A percentile compares a stretch with the other conserved stretches of the same genome.
phyloP scores from a whole-genome alignment of 2,329 filamentous ascomycete genomes.

The Cordyceps cateniannulata region DNA sequence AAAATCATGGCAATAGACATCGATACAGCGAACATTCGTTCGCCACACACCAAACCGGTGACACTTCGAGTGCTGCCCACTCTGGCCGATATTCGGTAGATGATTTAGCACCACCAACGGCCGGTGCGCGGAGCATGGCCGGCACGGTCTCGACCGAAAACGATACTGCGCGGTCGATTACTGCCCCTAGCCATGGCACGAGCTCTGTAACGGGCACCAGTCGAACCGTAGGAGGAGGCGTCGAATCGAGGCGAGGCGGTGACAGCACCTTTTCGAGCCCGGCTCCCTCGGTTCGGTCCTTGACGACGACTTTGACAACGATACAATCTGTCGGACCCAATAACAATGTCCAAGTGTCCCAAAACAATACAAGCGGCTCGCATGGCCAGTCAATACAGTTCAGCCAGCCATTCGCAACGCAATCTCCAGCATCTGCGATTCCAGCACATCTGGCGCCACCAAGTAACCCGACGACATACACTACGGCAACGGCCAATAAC shows the following conservation, averaged over 20 bases:
- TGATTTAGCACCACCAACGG: conserved; percentile 49
- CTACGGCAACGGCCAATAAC: conserved; percentile 73
- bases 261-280: conserved; percentile 78
- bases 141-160: conserved; percentile 80
- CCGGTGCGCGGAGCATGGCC: conserved; percentile 65
- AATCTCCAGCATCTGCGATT: conserved; percentile 63
- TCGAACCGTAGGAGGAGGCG: conserved; percentile 58
- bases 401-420: conserved; percentile 57
- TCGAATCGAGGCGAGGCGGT: conserved; percentile 63
- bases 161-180: conserved; percentile 67
- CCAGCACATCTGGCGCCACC: conserved; percentile 59
- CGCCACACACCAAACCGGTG: conserved; percentile 49
- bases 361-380: conserved; percentile 25
- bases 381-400: conserved; percentile 51
- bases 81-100: conserved; percentile 58
- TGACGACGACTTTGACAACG: conserved; percentile 79
- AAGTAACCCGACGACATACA: conserved; percentile 63
- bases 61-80: conserved; percentile 45
- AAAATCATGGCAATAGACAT: conserved; percentile 18
- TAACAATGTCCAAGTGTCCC: conserved; percentile 40
- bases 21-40: conserved; percentile 45
- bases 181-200: conserved; percentile 65
- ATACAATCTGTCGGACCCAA: conserved; percentile 69
- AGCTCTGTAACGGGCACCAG: conserved; percentile 67
- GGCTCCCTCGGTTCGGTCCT: conserved; percentile 70